Conservation (phyloP, 345 rosid genomes). For the Abelmoschus esculentus region DNA sequence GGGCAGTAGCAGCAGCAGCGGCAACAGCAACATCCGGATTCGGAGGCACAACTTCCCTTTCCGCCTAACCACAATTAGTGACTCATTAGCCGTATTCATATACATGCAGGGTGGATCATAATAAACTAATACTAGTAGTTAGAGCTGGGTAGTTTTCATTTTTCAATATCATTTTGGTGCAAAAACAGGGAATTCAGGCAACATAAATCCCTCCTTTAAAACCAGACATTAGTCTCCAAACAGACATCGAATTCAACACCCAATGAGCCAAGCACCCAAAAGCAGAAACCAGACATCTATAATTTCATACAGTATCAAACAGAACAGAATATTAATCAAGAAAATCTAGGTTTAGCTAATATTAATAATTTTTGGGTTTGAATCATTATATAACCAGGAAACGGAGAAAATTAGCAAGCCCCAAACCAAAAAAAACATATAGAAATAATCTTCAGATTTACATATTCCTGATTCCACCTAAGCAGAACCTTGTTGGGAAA, state of each 20-base stretch:
- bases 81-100: not conserved
- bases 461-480: not conserved
- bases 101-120: no score
- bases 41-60: constrained; percentile 60
- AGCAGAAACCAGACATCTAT: not conserved
- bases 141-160: no score
- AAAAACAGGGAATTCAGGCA: not conserved
- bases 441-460: no score
- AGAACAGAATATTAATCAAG: not conserved
- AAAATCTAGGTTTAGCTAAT: not conserved
- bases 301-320: not conserved
- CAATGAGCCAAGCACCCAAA: no score
- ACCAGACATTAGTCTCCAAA: no score
- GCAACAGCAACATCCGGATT: constrained; percentile 29
- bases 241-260: no score
- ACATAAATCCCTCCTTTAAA: no score
- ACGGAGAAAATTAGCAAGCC: not conserved
- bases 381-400: not conserved
- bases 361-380: not conserved
- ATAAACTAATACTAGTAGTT: no score
- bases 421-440: not conserved
- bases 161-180: not conserved
- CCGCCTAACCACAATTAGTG: constrained; percentile 41
- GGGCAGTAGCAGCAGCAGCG: constrained; percentile 38
- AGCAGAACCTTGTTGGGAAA: not conserved